phyloP scores from a whole-genome alignment of 2,329 filamentous ascomycete genomes.

The Neospermospora avenae region DNA sequence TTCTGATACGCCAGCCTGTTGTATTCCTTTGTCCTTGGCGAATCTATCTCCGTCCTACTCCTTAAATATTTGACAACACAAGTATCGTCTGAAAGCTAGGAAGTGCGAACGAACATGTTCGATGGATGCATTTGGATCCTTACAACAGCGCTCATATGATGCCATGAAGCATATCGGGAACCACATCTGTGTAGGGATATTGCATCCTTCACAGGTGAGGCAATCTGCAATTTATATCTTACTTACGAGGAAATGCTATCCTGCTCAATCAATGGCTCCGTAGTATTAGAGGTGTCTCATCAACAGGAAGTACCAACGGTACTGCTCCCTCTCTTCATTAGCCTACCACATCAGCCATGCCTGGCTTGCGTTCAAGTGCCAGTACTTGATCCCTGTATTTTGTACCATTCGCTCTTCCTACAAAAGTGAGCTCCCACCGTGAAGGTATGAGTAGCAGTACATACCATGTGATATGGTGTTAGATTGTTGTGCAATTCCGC shows the following conservation, averaged over 20 bases:
- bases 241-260: neutral
- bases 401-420: neutral
- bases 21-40: too few relatives aligned
- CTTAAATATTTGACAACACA: too few relatives aligned
- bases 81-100: too few relatives aligned
- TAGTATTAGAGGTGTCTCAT: neutral
- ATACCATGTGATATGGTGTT: neutral
- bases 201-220: neutral
- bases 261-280: neutral
- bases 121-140: neutral
- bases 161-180: neutral
- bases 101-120: neutral
- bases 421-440: neutral
- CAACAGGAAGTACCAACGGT: conserved; percentile 2
- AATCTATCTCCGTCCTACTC: too few relatives aligned
- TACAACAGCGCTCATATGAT: too few relatives aligned
- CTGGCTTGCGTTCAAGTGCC: neutral
- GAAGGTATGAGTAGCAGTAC: neutral
- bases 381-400: neutral
- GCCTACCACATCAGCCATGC: conserved; percentile 1
- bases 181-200: too few relatives aligned
- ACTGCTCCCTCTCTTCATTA: neutral
- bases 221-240: neutral
- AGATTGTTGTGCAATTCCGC: neutral
- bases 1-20: too few relatives aligned